Percentiles rank a stretch among this genome's conserved stretches.
These are phyloP conservation scores for Chaetomium sp. DNA, from an alignment of 2,329 filamentous ascomycete species.

Conservation along the genomic window DNA sequence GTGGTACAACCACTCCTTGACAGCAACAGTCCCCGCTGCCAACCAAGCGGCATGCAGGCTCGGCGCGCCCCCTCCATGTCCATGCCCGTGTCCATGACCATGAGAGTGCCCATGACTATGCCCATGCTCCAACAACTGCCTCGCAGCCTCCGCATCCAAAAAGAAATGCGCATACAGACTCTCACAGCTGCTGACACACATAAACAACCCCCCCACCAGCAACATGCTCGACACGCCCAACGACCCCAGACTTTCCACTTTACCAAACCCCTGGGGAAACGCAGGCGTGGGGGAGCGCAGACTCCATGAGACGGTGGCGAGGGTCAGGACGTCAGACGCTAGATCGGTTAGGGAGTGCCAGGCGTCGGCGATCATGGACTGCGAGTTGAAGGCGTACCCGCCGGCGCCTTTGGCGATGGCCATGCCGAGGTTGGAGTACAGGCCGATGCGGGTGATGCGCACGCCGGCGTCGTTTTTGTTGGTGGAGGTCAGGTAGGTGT, in stretches of 20 bases:
- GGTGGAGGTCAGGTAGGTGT: constrained; percentile 69
- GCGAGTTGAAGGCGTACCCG: constrained; percentile 90
- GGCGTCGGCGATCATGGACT: constrained; percentile 86
- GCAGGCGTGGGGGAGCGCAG: constrained; percentile 73
- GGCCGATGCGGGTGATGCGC: constrained; percentile 82
- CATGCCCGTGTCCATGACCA: constrained; percentile 59
- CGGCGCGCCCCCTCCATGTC: constrained; percentile 43
- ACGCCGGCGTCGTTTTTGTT: constrained; percentile 92
- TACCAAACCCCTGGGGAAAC: constrained; percentile 90
- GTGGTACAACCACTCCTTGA: constrained; percentile 97
- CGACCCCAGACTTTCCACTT: constrained; percentile 93
- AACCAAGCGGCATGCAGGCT: constrained; percentile 95
- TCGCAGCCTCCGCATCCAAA: constrained; percentile 52
- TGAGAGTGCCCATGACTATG: constrained; percentile 58
- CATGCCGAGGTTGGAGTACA: constrained; percentile 89
- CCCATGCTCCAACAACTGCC: constrained; percentile 46
- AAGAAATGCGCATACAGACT: constrained; percentile 68
- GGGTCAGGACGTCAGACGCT: constrained; percentile 87
- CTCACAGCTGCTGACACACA: constrained; percentile 72
- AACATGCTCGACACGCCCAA: constrained; percentile 89
- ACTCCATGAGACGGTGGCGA: constrained; percentile 91
- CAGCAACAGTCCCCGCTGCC: constrained; percentile 76
- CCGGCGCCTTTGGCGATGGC: constrained; percentile 87
- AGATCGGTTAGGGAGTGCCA: constrained; percentile 95
- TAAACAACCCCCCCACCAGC: constrained; percentile 81